Evolutionary conservation across 768 basidiomycete genomes (phyloP).

Genomic region (Boletus patriciae): DNA sequence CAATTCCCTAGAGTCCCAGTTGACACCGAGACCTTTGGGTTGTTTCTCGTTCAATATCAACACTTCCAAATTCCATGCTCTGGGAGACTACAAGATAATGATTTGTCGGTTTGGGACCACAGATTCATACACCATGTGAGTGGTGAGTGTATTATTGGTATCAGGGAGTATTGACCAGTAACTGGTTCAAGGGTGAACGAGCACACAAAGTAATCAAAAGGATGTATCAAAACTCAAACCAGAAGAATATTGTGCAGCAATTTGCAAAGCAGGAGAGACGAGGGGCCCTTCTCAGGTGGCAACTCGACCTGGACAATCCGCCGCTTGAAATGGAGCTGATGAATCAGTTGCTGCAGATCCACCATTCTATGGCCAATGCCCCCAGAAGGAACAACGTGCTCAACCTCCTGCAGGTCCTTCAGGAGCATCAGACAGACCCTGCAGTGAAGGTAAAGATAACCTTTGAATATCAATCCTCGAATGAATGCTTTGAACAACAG

Average conservation of each 20-base stretch:
- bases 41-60: conserved; percentile 30
- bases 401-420: neutral
- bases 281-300: neutral
- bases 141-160: too few relatives aligned
- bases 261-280: conserved; percentile 14
- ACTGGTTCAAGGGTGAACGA: neutral
- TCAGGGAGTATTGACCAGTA: too few relatives aligned
- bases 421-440: conserved; percentile 9
- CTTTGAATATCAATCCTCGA: neutral
- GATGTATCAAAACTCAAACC: conserved; percentile 26
- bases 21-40: too few relatives aligned
- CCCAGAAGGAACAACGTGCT: neutral
- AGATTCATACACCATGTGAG: too few relatives aligned
- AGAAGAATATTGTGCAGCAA: neutral
- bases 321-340: too few relatives aligned
- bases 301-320: neutral
- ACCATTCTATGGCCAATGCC: neutral
- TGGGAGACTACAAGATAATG: conserved; percentile 23
- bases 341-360: neutral
- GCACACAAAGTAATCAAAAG: conserved; percentile 22
- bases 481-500: neutral
- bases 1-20: too few relatives aligned
- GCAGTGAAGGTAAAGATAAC: conserved; percentile 2
- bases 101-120: conserved; percentile 10
- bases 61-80: conserved; percentile 32